Base-by-base conservation (phyloP, 78 protist species). In the Planoprotostelium fungivorum region DNA sequence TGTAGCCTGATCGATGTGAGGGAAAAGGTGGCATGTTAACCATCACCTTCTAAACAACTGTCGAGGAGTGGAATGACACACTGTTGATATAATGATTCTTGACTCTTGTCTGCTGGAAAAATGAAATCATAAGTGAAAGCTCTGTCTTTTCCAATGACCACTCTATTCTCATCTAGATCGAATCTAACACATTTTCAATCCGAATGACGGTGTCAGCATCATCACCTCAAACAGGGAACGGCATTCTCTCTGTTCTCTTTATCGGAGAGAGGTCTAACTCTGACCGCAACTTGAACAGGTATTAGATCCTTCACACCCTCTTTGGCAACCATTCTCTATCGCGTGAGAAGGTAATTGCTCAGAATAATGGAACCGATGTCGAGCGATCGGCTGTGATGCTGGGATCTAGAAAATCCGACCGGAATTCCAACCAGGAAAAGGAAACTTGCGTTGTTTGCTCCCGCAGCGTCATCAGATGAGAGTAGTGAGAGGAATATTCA, bases 121-220 rank as follows among this genome's bases (percentile, higher is more conserved):
- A 93, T 91, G 87, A 86, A 90, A 83, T 93, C 95, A 38, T 89
- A 93, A 0, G 95, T 90, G 31, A 93, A 93, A 0, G 95, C 90
- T 38, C 90, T 91, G 73, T 93, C 90, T 39, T 90, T 93, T 51
- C 95, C 95, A 51, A 93, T 85, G 36, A 90, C 90, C 38, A 93
- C 93, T 51, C 89, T 91, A 9, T 90, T 92, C 31, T 38, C 88
- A 28, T 87, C 85, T 39, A 88, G 90, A 5, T 89, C 93, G 86
- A 88, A 93, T 73, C 89, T 63, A 29, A 89, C 90, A 90, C 9
- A 88, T 91, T 28, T 87, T 85, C 10, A 85, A 89, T 31, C 95
- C 34, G 16, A 25, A 51, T 51, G 5, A 51, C 73, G 73, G 16
- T 5, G 16, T 51, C 5, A 51, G 5, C 73, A 51, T 5, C 16